Conservation (phyloP, 164 flowering plant species). For the Amborella trichopoda region DNA sequence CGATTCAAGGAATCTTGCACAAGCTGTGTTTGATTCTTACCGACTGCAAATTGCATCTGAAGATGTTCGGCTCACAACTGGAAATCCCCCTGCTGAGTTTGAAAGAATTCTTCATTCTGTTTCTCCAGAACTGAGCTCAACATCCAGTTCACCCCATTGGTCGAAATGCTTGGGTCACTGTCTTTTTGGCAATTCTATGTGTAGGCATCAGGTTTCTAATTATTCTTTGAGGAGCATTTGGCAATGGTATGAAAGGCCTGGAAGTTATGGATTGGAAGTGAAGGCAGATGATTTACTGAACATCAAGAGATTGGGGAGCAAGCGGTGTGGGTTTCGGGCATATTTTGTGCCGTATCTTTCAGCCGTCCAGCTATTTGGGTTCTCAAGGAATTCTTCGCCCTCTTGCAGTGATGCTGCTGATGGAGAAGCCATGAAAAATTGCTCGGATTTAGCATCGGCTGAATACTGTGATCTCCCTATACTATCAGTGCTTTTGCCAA, state of each 20-base stretch:
- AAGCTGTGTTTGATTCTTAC: conserved; percentile 32
- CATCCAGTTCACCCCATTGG: conserved; percentile 12
- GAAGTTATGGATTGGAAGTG: conserved; percentile 62
- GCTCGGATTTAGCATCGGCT: conserved; percentile 6
- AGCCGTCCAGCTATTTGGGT: conserved; percentile 63
- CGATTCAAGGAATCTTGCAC: conserved; percentile 13
- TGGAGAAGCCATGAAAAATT: conserved; percentile 9
- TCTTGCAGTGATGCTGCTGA: conserved; percentile 3
- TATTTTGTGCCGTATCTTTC: conserved; percentile 72
- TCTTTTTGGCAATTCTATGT: conserved; percentile 15
- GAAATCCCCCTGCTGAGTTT: conserved; percentile 53
- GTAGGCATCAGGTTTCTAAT: conserved; percentile 38
- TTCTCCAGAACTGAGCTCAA: conserved; percentile 32
- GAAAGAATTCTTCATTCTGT: conserved; percentile 45
- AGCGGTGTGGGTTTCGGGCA: conserved; percentile 24
- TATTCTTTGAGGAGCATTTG: conserved; percentile 41
- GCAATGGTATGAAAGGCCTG: conserved; percentile 72
- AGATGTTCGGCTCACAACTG: conserved; percentile 32
- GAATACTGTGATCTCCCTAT: conserved; percentile 9
- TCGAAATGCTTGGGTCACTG: conserved; percentile 16
- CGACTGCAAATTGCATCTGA: conserved; percentile 34
- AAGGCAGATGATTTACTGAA: conserved; percentile 26
- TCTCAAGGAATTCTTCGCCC: conserved; percentile 7
- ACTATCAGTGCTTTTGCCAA: conserved; percentile 23
- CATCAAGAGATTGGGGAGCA: conserved; percentile 22